A percentile compares a stretch with the other conserved stretches of the same genome.
Evolutionary conservation across 495 filamentous ascomycete species (phyloP).

Genomic region (Annulohypoxylon nitens): DNA sequence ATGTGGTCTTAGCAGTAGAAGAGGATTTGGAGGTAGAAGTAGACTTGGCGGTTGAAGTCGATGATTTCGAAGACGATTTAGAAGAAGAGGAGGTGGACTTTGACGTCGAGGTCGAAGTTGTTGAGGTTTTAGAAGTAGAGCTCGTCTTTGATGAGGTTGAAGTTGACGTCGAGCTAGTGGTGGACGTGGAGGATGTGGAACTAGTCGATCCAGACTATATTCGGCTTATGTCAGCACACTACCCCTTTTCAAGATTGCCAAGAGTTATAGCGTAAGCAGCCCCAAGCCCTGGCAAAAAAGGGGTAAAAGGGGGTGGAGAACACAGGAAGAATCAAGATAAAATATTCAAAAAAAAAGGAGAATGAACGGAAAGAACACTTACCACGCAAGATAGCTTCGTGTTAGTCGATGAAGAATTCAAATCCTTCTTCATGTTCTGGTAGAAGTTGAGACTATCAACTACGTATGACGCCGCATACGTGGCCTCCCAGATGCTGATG

Average conservation of each 20-base stretch:
- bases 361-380: background rate
- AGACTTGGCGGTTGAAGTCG: background rate
- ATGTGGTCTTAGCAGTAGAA: background rate
- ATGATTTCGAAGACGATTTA: background rate
- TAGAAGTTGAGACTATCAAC: slow-evolving; percentile 60
- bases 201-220: background rate
- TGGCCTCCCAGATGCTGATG: slow-evolving; percentile 81
- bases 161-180: background rate
- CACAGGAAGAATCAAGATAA: background rate
- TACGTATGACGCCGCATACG: slow-evolving; percentile 63
- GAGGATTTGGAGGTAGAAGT: background rate
- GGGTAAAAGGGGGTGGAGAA: background rate
- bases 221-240: background rate
- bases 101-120: background rate
- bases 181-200: slow-evolving; percentile 3
- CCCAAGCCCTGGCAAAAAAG: background rate
- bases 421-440: slow-evolving; percentile 53
- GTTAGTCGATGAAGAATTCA: slow-evolving; percentile 42
- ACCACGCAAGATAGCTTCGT: slow-evolving; percentile 33
- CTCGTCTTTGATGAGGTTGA: background rate
- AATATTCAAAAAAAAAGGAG: background rate
- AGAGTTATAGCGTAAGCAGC: background rate
- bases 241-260: background rate
- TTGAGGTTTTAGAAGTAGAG: background rate
- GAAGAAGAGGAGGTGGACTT: background rate